Base-by-base conservation (phyloP, 1,139 yeast genomes). In the Meyerozyma carpophila region DNA sequence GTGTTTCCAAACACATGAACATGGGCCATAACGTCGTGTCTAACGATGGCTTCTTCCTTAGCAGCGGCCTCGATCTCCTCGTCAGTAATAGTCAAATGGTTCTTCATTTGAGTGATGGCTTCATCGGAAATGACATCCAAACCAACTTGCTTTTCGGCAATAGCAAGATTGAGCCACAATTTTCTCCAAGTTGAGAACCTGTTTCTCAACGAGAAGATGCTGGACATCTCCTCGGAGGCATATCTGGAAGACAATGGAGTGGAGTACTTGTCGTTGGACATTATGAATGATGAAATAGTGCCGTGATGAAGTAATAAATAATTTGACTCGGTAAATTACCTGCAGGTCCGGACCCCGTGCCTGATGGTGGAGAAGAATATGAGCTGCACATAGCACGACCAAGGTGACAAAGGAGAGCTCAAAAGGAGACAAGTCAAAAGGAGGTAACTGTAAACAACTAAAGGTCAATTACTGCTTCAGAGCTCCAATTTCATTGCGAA, bases 11-110 rank as follows among this genome's bases (percentile, higher is more conserved):
- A 93, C 44, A 85, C 88, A 62, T 94, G 98, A 49, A 93, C 98
- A 58, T 93, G 98, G 46, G 98, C 96, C 99, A 93, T 93, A 56
- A 93, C 99, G 66, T 93, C 99, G 68, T 93, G 99, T 73, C 99
- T 86, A 45, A 93, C 98, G 64, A 86, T 90, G 46, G 98, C 96
- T 68, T 93, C 99, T 71, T 93, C 98, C 59, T 80, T 81, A 44
- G 93, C 74, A 39, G 98, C 98, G 47, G 75, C 87, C 44, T 75
- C 88, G 53, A 94, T 89, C 61, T 94, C 98, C 54, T 88, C 93
- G 64, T 93, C 98, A 20, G 97, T 84, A 68, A 93, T 89, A 45
- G 69, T 79, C 58, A 91, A 71, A 64, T 93, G 84, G 20, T 75
- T 65, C 50, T 77, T 72, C 91, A 93, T 84, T 72, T 93, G 88